Evolutionary conservation across 2,329 filamentous ascomycete species (phyloP).

Genomic region (Arthroderma sp.): DNA sequence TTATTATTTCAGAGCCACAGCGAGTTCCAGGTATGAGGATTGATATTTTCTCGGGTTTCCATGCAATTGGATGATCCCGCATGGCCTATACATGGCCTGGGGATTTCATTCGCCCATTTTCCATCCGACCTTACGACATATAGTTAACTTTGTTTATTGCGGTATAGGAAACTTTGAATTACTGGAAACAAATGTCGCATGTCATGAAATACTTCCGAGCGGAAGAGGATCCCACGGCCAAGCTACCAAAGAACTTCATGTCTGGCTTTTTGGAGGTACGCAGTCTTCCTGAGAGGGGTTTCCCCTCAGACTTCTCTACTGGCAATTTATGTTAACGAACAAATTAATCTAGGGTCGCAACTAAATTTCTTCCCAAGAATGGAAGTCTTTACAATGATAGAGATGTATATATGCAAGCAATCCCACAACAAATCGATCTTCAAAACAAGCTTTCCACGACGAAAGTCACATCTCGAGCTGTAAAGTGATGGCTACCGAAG

Average conservation of each 20-base stretch:
- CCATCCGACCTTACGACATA: too few relatives aligned
- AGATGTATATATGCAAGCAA: slow-evolving; percentile 8
- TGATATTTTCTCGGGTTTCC: too few relatives aligned
- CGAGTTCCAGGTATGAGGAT: slow-evolving; percentile 73
- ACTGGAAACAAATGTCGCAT: slow-evolving; percentile 94
- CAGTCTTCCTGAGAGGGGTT: background rate
- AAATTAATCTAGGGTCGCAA: slow-evolving; percentile 13
- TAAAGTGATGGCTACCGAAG: too few relatives aligned
- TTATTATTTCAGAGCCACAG: slow-evolving; percentile 80
- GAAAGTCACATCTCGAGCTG: background rate
- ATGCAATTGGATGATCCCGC: too few relatives aligned
- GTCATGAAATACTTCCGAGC: slow-evolving; percentile 93
- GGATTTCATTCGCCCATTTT: too few relatives aligned
- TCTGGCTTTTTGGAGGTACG: slow-evolving; percentile 85
- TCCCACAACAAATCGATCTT: background rate
- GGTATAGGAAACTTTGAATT: slow-evolving; percentile 87
- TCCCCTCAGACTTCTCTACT: slow-evolving; percentile 11
- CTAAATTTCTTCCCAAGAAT: slow-evolving; percentile 6
- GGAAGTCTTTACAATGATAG: slow-evolving; percentile 1
- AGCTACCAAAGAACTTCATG: slow-evolving; percentile 82
- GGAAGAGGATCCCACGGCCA: slow-evolving; percentile 64
- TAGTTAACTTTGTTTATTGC: slow-evolving; percentile 4
- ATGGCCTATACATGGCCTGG: too few relatives aligned
- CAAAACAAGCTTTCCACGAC: background rate
- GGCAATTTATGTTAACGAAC: background rate